Conservation (phyloP, 2,329 filamentous ascomycete species). For the Fusarium compactum region DNA sequence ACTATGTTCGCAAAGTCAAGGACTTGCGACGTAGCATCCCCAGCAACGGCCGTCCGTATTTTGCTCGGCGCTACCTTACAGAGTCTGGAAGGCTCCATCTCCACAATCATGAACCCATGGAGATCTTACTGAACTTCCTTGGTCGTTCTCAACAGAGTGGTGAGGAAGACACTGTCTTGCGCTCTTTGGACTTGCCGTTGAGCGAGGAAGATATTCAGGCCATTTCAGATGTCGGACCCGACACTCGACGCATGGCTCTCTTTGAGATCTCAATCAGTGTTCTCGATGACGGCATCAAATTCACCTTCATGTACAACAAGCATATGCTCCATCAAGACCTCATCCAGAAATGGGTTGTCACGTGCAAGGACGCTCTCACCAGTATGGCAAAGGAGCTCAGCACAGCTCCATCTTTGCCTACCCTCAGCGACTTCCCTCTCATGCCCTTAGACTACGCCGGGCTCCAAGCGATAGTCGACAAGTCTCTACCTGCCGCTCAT, state of each 20-base stretch:
- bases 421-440: constrained; percentile 52
- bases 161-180: background rate
- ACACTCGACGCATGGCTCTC: constrained; percentile 28
- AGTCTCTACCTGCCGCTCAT: constrained; percentile 34
- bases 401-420: constrained; percentile 38
- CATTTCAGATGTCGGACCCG: constrained; percentile 19
- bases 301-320: constrained; percentile 30
- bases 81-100: background rate
- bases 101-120: constrained; percentile 16
- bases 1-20: constrained; percentile 23
- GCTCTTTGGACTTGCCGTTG: background rate
- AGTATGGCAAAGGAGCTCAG: constrained; percentile 14
- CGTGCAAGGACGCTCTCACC: constrained; percentile 15
- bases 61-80: constrained; percentile 22
- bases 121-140: constrained; percentile 31
- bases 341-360: constrained; percentile 28
- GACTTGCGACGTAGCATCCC: constrained; percentile 24
- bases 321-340: constrained; percentile 28
- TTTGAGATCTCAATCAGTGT: constrained; percentile 40
- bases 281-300: background rate
- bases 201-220: background rate
- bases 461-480: constrained; percentile 42
- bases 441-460: constrained; percentile 48
- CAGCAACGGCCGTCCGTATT: constrained; percentile 28
- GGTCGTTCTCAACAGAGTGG: constrained; percentile 21